A percentile compares a stretch with the other conserved stretches of the same genome.
phyloP scores from a whole-genome alignment of 2,329 filamentous ascomycete genomes.

The Diaporthe amygdali region DNA sequence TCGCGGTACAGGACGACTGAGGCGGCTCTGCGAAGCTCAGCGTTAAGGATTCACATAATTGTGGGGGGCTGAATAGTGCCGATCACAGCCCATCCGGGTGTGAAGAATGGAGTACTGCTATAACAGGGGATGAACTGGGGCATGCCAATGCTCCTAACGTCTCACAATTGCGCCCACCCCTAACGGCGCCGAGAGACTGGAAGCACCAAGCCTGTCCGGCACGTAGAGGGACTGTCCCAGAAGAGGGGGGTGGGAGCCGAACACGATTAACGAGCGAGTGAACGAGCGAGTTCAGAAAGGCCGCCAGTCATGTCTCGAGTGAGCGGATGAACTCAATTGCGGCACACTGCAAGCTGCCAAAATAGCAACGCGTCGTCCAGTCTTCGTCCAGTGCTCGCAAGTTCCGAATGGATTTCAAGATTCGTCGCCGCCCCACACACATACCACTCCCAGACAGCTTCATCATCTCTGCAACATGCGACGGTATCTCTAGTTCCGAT shows the following conservation, averaged over 20 bases:
- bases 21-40: background rate
- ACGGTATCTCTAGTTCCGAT: background rate
- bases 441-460: background rate
- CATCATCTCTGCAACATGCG: background rate
- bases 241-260: background rate
- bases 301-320: background rate
- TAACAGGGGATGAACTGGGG: slow-evolving; percentile 22
- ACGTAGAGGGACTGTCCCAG: background rate
- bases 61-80: background rate
- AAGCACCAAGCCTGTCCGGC: background rate
- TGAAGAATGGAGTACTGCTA: background rate
- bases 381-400: slow-evolving; percentile 3
- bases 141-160: slow-evolving; percentile 19
- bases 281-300: background rate
- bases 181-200: background rate
- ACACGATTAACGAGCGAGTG: background rate
- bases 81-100: background rate
- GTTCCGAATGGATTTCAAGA: slow-evolving; percentile 10
- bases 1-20: background rate
- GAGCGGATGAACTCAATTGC: slow-evolving; percentile 2
- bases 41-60: slow-evolving; percentile 8
- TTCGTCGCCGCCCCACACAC: background rate
- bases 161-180: slow-evolving; percentile 14
- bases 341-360: background rate
- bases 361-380: slow-evolving; percentile 8